These are phyloP conservation scores for Boletellus emodensis DNA, from an alignment of 768 basidiomycete genomes.

Conservation along the genomic window DNA sequence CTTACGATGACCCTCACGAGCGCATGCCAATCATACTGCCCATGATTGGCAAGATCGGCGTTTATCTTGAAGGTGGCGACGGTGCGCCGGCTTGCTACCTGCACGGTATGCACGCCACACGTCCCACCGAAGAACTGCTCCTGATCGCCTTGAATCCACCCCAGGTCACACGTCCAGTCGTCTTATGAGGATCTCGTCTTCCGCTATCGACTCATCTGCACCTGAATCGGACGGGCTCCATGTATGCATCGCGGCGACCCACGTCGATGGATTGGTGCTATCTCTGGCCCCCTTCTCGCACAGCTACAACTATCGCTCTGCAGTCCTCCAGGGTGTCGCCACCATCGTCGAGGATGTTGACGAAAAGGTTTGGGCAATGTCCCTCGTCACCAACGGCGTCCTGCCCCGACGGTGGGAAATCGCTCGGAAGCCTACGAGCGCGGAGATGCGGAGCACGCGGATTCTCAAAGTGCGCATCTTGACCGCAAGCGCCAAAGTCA, in stretches of 20 bases:
- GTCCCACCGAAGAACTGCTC: not conserved
- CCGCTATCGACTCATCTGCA: not conserved
- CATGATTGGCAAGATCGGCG: slow-evolving; percentile 24
- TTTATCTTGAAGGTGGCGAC: slow-evolving; percentile 12
- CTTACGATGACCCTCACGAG: slow-evolving; percentile 8
- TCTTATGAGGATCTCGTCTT: slow-evolving; percentile 23
- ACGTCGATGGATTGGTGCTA: slow-evolving; percentile 23
- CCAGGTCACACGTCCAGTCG: slow-evolving; percentile 23
- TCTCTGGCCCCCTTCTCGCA: slow-evolving; percentile 23
- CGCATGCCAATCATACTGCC: slow-evolving; percentile 21
- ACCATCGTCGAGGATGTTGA: slow-evolving; percentile 13
- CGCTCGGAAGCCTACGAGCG: slow-evolving; percentile 15
- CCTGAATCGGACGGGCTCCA: slow-evolving; percentile 6
- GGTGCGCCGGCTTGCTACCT: slow-evolving; percentile 17
- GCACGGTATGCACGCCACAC: slow-evolving; percentile 11
- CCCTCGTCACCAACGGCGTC: slow-evolving; percentile 20
- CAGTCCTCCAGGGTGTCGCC: slow-evolving; percentile 19
- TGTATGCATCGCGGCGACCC: slow-evolving; percentile 25
- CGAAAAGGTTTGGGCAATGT: slow-evolving; percentile 25
- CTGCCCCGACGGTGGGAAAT: slow-evolving; percentile 22
- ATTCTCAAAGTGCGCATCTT: slow-evolving; percentile 21
- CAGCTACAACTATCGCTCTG: slow-evolving; percentile 26
- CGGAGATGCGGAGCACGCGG: slow-evolving; percentile 22
- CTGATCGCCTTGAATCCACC: not conserved
- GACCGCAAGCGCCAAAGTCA: slow-evolving; percentile 23